phyloP scores from a whole-genome alignment of 768 basidiomycete species.

The Lactifluus subvellereus region DNA sequence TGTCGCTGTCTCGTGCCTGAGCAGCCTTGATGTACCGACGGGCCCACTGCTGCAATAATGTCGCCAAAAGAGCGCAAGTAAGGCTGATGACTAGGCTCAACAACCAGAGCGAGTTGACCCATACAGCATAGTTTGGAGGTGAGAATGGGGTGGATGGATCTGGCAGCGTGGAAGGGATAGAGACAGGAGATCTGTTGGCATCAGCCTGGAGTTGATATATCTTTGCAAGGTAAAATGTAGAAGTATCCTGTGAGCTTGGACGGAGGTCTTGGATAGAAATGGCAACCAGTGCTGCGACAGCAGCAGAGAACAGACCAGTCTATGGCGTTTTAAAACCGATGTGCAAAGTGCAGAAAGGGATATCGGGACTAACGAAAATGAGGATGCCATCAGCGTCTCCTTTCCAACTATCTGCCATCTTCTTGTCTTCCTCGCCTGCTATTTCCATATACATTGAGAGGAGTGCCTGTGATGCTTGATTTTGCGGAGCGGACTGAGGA shows the following conservation, averaged over 20 bases:
- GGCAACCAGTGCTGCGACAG: not conserved
- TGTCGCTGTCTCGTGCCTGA: not conserved
- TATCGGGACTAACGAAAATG: not conserved
- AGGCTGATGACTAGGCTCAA: too few species aligned
- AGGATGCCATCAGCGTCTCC: conserved; percentile 7
- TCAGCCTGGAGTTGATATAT: not conserved
- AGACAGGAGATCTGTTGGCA: not conserved
- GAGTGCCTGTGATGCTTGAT: not conserved
- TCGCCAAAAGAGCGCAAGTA: too few species aligned
- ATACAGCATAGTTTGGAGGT: not conserved
- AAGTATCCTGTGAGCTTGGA: conserved; percentile 1
- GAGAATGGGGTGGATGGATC: not conserved
- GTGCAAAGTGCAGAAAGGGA: not conserved
- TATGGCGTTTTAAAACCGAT: not conserved
- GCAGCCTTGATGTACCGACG: not conserved
- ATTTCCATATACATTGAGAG: conserved; percentile 6
- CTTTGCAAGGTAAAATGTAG: not conserved
- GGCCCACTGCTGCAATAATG: too few species aligned
- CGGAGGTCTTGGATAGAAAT: not conserved
- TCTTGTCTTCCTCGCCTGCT: not conserved
- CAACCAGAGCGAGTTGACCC: not conserved
- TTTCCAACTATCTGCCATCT: conserved; percentile 4
- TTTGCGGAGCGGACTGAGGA: not conserved
- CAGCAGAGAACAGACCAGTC: conserved; percentile 14
- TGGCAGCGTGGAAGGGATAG: not conserved